phyloP scores from a whole-genome alignment of 2,329 filamentous ascomycete genomes.

The Cordyceps militaris region DNA sequence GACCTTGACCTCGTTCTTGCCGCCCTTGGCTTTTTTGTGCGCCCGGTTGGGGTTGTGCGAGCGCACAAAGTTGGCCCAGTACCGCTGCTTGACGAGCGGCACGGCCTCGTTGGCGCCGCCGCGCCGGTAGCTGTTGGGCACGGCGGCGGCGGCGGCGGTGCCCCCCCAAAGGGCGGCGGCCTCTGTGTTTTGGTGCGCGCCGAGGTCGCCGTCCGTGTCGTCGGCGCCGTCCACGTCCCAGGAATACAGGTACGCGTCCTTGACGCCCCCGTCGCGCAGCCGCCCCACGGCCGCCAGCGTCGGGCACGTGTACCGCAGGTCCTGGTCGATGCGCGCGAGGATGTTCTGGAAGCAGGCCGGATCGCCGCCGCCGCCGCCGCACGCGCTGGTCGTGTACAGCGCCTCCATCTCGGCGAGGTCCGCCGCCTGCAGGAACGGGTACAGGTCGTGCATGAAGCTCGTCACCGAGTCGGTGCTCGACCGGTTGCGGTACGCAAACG shows the following conservation, averaged over 20 bases:
- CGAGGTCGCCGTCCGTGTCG: constrained; percentile 46
- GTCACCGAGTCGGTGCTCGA: constrained; percentile 28
- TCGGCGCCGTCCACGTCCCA: constrained; percentile 58
- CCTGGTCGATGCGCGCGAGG: constrained; percentile 27
- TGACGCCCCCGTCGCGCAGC: constrained; percentile 24
- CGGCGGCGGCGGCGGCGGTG: constrained; percentile 32
- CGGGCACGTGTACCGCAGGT: constrained; percentile 31
- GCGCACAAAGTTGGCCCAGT: constrained; percentile 69
- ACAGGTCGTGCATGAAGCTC: constrained; percentile 27
- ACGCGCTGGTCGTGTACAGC: too few relatives aligned
- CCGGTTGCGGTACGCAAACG: constrained; percentile 25
- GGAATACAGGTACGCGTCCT: constrained; percentile 58
- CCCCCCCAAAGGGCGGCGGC: constrained; percentile 60
- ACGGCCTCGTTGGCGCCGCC: constrained; percentile 48
- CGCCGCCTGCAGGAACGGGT: constrained; percentile 25
- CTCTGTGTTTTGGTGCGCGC: constrained; percentile 63
- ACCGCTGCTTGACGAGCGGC: constrained; percentile 56
- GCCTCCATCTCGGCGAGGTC: constrained; percentile 27
- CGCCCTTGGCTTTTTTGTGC: not conserved
- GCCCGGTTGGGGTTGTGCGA: constrained; percentile 57
- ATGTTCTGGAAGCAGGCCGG: constrained; percentile 32
- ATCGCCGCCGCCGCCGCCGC: constrained; percentile 26
- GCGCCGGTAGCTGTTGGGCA: constrained; percentile 47
- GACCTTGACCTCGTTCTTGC: not conserved
- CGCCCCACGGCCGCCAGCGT: constrained; percentile 24